These are phyloP conservation scores for Tuber indicum DNA, from an alignment of 495 filamentous ascomycete genomes.

Conservation along the genomic window DNA sequence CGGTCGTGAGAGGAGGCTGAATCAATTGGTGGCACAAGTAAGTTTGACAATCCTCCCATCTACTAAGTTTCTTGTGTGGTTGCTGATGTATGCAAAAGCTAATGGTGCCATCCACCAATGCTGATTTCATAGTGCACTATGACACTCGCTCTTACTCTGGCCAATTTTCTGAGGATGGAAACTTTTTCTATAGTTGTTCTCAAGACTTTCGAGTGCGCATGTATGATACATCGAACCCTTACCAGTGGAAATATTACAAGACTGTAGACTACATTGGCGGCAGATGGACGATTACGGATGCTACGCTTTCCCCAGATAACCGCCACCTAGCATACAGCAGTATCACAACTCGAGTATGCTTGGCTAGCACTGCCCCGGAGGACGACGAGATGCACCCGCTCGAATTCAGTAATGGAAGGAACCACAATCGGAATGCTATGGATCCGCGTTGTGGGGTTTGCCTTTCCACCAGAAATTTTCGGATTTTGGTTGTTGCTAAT, in stretches of 20 bases:
- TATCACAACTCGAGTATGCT: slow-evolving; percentile 70
- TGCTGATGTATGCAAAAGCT: slow-evolving; percentile 42
- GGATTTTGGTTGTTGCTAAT: slow-evolving; percentile 16
- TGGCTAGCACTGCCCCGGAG: slow-evolving; percentile 79
- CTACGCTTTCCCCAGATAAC: slow-evolving; percentile 85
- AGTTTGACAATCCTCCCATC: slow-evolving; percentile 17
- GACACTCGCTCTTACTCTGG: slow-evolving; percentile 82
- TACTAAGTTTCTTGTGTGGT: neutral
- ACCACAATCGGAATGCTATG: slow-evolving; percentile 43
- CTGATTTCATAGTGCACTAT: slow-evolving; percentile 85
- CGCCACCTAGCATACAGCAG: slow-evolving; percentile 82
- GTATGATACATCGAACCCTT: slow-evolving; percentile 96
- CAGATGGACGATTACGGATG: slow-evolving; percentile 94
- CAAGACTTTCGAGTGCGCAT: slow-evolving; percentile 92
- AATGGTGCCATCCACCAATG: slow-evolving; percentile 63
- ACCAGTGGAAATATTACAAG: slow-evolving; percentile 94
- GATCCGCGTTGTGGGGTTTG: slow-evolving; percentile 32
- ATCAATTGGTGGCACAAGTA: slow-evolving; percentile 62
- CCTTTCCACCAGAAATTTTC: neutral
- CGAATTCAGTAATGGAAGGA: slow-evolving; percentile 57
- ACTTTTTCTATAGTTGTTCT: slow-evolving; percentile 92
- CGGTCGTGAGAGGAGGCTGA: slow-evolving; percentile 51
- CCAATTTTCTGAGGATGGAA: slow-evolving; percentile 93
- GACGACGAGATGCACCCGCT: slow-evolving; percentile 71
- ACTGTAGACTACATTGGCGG: slow-evolving; percentile 78